Conservation (phyloP, 75 land plant genomes). For the Selaginella tamariscina region DNA sequence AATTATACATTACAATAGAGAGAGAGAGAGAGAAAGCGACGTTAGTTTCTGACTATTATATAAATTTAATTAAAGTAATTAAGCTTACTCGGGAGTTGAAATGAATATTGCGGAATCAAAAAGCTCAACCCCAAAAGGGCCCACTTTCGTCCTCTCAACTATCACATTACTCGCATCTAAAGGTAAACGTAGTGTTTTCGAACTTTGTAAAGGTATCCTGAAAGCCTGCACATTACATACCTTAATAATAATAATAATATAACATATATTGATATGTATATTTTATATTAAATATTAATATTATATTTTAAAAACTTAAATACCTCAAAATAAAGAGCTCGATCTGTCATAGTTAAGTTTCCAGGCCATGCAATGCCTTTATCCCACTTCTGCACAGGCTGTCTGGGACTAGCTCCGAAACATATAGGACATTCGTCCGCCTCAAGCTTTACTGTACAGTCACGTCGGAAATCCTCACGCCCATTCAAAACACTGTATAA, state of each 20-base stretch:
- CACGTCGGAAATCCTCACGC: background rate
- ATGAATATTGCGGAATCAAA: slow-evolving; percentile 81
- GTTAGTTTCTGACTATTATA: no score
- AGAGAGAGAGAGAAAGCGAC: no score
- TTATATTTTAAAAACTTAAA: slow-evolving; percentile 5
- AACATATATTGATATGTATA: background rate
- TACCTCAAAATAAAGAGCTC: slow-evolving; percentile 86
- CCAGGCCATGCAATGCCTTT: slow-evolving; percentile 81
- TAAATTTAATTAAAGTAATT: background rate
- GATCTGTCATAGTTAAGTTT: slow-evolving; percentile 70
- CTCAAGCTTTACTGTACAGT: slow-evolving; percentile 22
- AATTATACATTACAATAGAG: background rate
- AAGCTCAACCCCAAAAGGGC: slow-evolving; percentile 55
- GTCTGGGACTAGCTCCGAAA: slow-evolving; percentile 50
- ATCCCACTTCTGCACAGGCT: slow-evolving; percentile 80
- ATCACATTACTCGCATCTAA: slow-evolving; percentile 32
- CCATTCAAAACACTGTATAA: background rate
- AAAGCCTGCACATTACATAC: slow-evolving; percentile 1
- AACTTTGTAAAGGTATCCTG: slow-evolving; percentile 39
- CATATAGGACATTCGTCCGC: slow-evolving; percentile 47
- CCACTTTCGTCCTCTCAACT: slow-evolving; percentile 57
- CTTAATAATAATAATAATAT: slow-evolving; percentile 1
- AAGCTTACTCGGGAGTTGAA: slow-evolving; percentile 44
- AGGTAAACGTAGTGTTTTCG: slow-evolving; percentile 42
- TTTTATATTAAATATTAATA: background rate